Evolutionary conservation across 108 stramenopile species (phyloP), one percentile per base, ranked within the genome.

Genomic region (Craspedostauros australis): DNA sequence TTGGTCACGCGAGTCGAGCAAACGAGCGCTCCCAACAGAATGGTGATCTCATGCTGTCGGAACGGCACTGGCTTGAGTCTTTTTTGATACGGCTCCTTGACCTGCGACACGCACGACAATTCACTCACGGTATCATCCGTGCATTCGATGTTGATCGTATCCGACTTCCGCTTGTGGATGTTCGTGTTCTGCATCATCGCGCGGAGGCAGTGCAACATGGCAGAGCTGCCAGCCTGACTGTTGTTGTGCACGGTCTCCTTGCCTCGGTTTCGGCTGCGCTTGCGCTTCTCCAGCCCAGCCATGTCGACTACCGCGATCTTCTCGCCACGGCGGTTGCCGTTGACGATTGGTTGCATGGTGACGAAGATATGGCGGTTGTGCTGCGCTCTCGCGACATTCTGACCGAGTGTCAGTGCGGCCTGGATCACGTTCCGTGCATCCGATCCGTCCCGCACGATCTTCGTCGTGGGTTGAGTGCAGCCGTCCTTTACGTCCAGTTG

Each of bases 41-140:
- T 79, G 7, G 77, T 70, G 0, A 79, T 32, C 42, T 73, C 73
- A 61, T 73, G 62, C 30, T 73, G 68, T 8, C 67, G 58, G 38
- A 65, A 79, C 4, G 77, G 68, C 15, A 73, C 68, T 27, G 53
- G 24, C 21, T 66, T 70, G 22, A 63, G 8, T 5, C 60, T 44
- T 1, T 32, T 21, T 24, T 48, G 56, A 11, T 26, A 11, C 2
- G 57, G 51, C 30, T 39, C 26, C 43, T 60, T 72, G 18, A n/a
- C 45, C 33, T 28, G 39, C 7, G 55, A 54, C 0, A 64, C 57
- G 15, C 25, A 48, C 5, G 68, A 70, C 15, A 62, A 46, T 36
- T 62, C 68, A 36, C 67, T 68, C 1, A 37, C 47, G 5, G 42
- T 32, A 37, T 68, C 67, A 42, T 62, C 68, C 7, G 46, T 24